Conservation (phyloP, 768 basidiomycete genomes). For the Boletales sp. region DNA sequence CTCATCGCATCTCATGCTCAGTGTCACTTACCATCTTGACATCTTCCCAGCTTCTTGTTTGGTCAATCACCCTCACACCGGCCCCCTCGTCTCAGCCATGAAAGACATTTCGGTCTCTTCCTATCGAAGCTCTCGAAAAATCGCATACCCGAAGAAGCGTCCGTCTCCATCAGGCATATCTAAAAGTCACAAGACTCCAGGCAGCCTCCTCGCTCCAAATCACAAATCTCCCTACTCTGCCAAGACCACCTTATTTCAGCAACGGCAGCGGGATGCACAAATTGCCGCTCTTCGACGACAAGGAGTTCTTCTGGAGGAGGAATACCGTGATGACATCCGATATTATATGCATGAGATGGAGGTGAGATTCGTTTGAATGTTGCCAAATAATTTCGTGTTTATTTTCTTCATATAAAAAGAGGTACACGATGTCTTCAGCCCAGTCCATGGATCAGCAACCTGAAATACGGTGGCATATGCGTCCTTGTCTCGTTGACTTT, state of each 20-base stretch:
- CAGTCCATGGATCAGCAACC: conserved; percentile 99
- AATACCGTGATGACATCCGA: conserved; percentile 91
- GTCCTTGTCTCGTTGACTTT: conserved; percentile 97
- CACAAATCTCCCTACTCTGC: conserved; percentile 66
- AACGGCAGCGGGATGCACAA: conserved; percentile 68
- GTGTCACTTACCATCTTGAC: conserved; percentile 18
- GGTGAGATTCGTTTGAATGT: conserved; percentile 50
- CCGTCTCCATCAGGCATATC: conserved; percentile 78
- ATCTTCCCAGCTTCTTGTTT: conserved; percentile 40
- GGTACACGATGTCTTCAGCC: conserved; percentile 83
- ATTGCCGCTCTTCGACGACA: conserved; percentile 66
- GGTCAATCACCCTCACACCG: conserved; percentile 37
- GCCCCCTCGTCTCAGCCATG: conserved; percentile 47
- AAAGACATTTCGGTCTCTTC: conserved; percentile 68
- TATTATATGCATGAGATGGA: conserved; percentile 98
- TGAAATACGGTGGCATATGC: conserved; percentile 99
- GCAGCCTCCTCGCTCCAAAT: conserved; percentile 41
- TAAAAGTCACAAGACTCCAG: conserved; percentile 60
- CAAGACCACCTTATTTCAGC: conserved; percentile 56
- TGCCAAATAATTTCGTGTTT: conserved; percentile 1
- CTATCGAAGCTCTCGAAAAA: conserved; percentile 57
- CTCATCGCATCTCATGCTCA: conserved; percentile 10
- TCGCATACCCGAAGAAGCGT: conserved; percentile 80
- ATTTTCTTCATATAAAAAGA: conserved; percentile 41
- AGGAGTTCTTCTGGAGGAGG: conserved; percentile 84